Conservation (phyloP, 441 rosid species). For the Pelargonium fulgidum region DNA sequence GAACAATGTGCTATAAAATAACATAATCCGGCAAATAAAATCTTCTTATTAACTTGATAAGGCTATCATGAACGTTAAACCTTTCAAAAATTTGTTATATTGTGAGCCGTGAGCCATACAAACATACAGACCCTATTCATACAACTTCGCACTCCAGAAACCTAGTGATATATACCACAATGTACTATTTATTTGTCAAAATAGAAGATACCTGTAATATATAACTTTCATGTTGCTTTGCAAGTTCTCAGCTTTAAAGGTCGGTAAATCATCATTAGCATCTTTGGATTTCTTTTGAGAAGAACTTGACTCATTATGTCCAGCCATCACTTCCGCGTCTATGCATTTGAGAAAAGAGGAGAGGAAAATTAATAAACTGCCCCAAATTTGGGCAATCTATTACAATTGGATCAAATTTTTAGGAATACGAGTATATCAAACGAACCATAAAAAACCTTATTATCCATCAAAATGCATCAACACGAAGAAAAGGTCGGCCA, state of each 20-base stretch:
- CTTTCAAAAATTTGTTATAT: neutral
- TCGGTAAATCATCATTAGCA: slow-evolving; percentile 47
- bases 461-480: too few relatives aligned
- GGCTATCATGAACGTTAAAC: slow-evolving; percentile 6
- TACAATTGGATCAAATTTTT: too few relatives aligned
- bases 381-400: neutral
- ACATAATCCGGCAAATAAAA: neutral
- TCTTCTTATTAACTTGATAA: neutral
- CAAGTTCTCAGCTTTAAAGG: slow-evolving; percentile 63
- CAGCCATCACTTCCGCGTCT: slow-evolving; percentile 40
- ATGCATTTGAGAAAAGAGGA: slow-evolving; percentile 13
- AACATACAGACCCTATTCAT: too few relatives aligned
- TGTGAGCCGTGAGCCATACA: too few relatives aligned
- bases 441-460: too few relatives aligned
- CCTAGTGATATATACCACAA: neutral
- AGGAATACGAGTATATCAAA: too few relatives aligned
- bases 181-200: slow-evolving; percentile 10
- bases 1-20: too few relatives aligned
- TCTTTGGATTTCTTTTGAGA: slow-evolving; percentile 62
- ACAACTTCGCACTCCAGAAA: too few relatives aligned
- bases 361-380: slow-evolving; percentile 6
- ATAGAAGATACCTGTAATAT: slow-evolving; percentile 62
- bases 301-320: slow-evolving; percentile 22
- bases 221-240: slow-evolving; percentile 85
- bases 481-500: too few relatives aligned